Evolutionary conservation across 345 rosid genomes (phyloP).

Genomic region (Citrus trifoliata): DNA sequence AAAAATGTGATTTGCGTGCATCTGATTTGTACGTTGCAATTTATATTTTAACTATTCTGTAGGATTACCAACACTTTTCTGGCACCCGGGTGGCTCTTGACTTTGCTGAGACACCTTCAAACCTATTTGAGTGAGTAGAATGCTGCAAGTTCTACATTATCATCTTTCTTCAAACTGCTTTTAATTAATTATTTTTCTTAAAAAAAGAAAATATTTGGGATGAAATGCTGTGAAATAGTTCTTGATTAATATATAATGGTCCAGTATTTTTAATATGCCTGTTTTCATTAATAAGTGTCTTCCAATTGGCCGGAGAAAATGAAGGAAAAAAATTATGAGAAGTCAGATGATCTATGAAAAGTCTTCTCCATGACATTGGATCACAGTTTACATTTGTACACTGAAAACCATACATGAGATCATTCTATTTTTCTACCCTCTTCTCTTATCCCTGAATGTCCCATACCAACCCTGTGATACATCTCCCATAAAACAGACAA

Average conservation of each 20-base stretch:
- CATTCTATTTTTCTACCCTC: not conserved
- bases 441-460: not conserved
- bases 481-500: not conserved
- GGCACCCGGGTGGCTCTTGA: slow-evolving; percentile 94
- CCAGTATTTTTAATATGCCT: not conserved
- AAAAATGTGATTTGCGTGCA: not conserved
- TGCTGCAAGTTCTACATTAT: slow-evolving; percentile 1
- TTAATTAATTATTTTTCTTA: not conserved
- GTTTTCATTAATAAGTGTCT: not conserved
- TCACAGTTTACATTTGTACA: not conserved
- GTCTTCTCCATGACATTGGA: not conserved
- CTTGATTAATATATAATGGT: not conserved
- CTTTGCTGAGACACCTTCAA: slow-evolving; percentile 93
- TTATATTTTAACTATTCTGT: slow-evolving; percentile 23
- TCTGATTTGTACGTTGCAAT: not conserved
- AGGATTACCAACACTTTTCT: slow-evolving; percentile 96
- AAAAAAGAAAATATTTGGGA: not conserved
- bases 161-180: not conserved
- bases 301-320: not conserved
- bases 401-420: not conserved
- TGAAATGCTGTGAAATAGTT: no score
- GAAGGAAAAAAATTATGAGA: not conserved
- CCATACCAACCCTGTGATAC: not conserved
- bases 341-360: not conserved
- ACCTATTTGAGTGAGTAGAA: slow-evolving; percentile 90